Conservation (phyloP, 306 rosid genomes). For the Vigna reflexopilosa region DNA sequence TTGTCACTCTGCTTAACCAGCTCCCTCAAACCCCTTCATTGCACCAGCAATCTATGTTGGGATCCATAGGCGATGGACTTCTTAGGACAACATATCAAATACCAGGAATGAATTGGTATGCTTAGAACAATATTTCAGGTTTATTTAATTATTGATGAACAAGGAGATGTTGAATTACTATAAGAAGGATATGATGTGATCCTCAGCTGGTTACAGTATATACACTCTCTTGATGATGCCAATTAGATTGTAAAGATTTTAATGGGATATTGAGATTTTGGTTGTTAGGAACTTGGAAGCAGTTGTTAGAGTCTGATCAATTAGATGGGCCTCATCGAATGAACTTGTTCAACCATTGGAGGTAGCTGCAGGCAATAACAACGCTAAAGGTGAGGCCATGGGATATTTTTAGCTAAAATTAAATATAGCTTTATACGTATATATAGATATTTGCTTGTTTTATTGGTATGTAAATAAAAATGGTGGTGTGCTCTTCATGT, state of each 20-base stretch:
- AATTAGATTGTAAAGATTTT: conserved; percentile 49
- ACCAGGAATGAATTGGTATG: conserved; percentile 79
- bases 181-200: conserved; percentile 8
- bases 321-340: conserved; percentile 49
- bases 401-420: conserved; percentile 53
- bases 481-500: conserved; percentile 52
- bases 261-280: conserved; percentile 55
- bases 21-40: conserved; percentile 73
- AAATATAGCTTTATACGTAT: conserved; percentile 50
- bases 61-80: conserved; percentile 57
- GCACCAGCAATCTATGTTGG: conserved; percentile 73
- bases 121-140: conserved; percentile 43
- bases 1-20: conserved; percentile 72
- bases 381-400: conserved; percentile 54
- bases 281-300: conserved; percentile 48
- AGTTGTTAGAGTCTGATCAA: conserved; percentile 41
- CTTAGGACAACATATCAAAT: conserved; percentile 56
- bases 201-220: conserved; percentile 31
- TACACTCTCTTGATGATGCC: conserved; percentile 16
- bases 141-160: conserved; percentile 21
- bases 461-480: conserved; percentile 51
- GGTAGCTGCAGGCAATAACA: conserved; percentile 41
- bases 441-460: conserved; percentile 47
- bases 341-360: conserved; percentile 44
- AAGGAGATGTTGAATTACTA: conserved; percentile 4